A percentile compares a stretch with the other conserved stretches of the same genome.
Evolutionary conservation across 164 flowering plant genomes (phyloP).

Genomic region (Nymphaea colorata): DNA sequence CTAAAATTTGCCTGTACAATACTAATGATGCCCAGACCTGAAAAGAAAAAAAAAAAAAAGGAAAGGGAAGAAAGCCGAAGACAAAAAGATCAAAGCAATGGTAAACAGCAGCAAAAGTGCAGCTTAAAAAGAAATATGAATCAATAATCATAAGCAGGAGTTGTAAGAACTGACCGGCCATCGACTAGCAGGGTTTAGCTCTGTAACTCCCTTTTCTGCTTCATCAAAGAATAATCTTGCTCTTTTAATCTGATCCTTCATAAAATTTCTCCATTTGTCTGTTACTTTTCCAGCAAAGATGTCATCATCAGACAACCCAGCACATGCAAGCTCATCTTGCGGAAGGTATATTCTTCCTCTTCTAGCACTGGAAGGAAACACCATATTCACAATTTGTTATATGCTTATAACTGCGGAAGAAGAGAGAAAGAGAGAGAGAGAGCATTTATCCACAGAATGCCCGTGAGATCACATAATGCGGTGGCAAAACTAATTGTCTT

Average conservation of each 20-base stretch:
- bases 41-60: background rate
- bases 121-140: too few species aligned
- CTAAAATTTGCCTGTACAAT: slow-evolving; percentile 23
- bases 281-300: slow-evolving; percentile 70
- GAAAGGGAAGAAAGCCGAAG: too few species aligned
- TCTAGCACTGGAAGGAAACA: slow-evolving; percentile 37
- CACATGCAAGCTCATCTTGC: slow-evolving; percentile 68
- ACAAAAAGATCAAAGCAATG: too few species aligned
- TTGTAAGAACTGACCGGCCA: slow-evolving; percentile 24
- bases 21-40: slow-evolving; percentile 24
- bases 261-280: slow-evolving; percentile 72
- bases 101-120: too few species aligned
- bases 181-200: slow-evolving; percentile 30
- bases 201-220: slow-evolving; percentile 37
- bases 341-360: slow-evolving; percentile 78
- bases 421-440: too few species aligned
- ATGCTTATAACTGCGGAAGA: too few species aligned
- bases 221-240: slow-evolving; percentile 73
- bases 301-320: slow-evolving; percentile 80
- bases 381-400: background rate
- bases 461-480: too few species aligned
- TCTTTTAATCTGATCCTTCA: slow-evolving; percentile 70
- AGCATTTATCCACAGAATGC: too few species aligned
- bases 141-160: too few species aligned
- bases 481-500: too few species aligned